phyloP scores from a whole-genome alignment of 2,329 filamentous ascomycete species.

The Paracamarosporium sp. region DNA sequence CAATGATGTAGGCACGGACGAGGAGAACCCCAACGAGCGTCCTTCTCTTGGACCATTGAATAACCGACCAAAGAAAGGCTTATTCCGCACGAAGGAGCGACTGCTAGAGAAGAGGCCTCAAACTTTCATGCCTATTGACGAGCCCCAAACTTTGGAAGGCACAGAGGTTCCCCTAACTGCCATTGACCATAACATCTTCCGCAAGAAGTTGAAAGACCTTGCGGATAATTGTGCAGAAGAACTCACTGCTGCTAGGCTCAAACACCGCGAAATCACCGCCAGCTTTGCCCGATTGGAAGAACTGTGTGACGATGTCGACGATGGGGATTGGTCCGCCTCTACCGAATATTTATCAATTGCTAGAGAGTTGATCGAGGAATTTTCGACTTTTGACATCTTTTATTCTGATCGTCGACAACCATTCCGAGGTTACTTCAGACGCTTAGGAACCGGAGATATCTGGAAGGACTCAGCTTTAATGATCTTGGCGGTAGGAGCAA shows the following conservation, averaged over 20 bases:
- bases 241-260: constrained; percentile 51
- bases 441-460: constrained; percentile 36
- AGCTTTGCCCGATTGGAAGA: constrained; percentile 56
- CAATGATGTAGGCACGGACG: constrained; percentile 18
- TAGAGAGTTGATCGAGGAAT: constrained; percentile 65
- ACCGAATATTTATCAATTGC: constrained; percentile 67
- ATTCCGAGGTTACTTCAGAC: constrained; percentile 45
- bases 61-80: constrained; percentile 34
- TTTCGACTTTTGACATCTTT: constrained; percentile 65
- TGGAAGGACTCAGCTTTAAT: constrained; percentile 45
- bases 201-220: constrained; percentile 34
- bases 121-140: constrained; percentile 38
- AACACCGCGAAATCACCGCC: constrained; percentile 47
- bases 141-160: constrained; percentile 31
- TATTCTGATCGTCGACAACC: constrained; percentile 58
- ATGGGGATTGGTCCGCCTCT: constrained; percentile 57
- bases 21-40: constrained; percentile 26
- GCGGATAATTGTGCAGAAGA: constrained; percentile 33
- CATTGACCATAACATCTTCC: constrained; percentile 37
- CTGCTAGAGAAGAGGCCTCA: constrained; percentile 24
- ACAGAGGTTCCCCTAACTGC: constrained; percentile 36
- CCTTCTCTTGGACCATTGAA: constrained; percentile 13
- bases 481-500: constrained; percentile 42
- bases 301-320: constrained; percentile 49
- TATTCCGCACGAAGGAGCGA: constrained; percentile 34